These are phyloP conservation scores for Suhomyces sp. DNA, from an alignment of 805 yeast species.

Conservation along the genomic window DNA sequence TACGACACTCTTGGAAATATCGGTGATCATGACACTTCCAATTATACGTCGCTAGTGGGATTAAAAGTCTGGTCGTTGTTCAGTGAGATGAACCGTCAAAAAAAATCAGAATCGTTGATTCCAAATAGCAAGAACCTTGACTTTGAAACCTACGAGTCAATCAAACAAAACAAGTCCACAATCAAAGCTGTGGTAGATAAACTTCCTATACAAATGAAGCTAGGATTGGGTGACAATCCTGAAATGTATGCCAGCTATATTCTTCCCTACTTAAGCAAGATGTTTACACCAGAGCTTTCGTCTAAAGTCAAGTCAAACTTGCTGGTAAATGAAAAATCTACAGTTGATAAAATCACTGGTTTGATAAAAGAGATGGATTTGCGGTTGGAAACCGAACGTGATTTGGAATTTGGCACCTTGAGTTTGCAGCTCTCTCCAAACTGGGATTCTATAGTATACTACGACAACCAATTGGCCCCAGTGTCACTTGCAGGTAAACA, in stretches of 20 bases:
- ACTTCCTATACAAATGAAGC: constrained; percentile 26
- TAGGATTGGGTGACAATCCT: constrained; percentile 27
- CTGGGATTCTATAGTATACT: constrained; percentile 33
- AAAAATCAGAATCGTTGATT: constrained; percentile 19
- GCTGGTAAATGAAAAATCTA: constrained; percentile 25
- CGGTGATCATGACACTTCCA: constrained; percentile 36
- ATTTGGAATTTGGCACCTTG: constrained; percentile 28
- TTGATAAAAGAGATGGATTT: constrained; percentile 41
- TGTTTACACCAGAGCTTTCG: constrained; percentile 31
- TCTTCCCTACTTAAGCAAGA: constrained; percentile 31
- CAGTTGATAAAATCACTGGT: constrained; percentile 35
- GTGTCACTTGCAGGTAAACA: constrained; percentile 9
- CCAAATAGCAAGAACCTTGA: constrained; percentile 34
- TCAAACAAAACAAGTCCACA: constrained; percentile 30
- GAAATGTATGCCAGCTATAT: constrained; percentile 27
- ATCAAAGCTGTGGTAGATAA: constrained; percentile 28
- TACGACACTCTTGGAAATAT: constrained; percentile 53
- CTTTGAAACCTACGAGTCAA: constrained; percentile 39
- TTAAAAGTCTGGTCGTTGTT: constrained; percentile 63
- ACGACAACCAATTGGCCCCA: constrained; percentile 18
- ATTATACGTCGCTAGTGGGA: constrained; percentile 57
- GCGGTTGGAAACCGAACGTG: constrained; percentile 34
- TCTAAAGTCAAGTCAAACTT: constrained; percentile 22
- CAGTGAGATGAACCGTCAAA: constrained; percentile 51
- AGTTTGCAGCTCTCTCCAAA: constrained; percentile 32